Base-by-base conservation (phyloP, 2,329 filamentous ascomycete genomes). In the Knufia petricola region DNA sequence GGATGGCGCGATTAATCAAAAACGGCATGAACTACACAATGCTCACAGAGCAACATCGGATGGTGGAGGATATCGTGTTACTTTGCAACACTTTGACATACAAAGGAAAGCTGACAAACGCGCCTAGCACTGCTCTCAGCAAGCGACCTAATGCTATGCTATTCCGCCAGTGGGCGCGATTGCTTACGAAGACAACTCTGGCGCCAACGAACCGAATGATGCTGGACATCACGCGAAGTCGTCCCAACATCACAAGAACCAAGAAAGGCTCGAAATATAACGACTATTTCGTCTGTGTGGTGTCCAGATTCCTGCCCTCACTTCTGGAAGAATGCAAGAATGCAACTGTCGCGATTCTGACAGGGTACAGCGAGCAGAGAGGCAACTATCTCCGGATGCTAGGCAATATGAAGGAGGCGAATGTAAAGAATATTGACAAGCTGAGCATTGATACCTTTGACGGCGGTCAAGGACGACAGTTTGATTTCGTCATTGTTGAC, bases 41-140 rank as follows among this genome's bases (percentile, higher is more conserved):
- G 86, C 77, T 98, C 20, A 95, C 87, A 3, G 94, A 84, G 3
- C 92, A 98, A 68, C 96, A 98, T 65, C 87, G 92, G 31, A 98
- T 98, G 92, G 88, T 98, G 63, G 84, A 94, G 61, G 81, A 75
- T 46, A 96, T 98, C 59, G 96, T 95, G 89, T 76, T 80, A 6
- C 96, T 95, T 60, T 89, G 92, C 0, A 95, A 89, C 0, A 77
- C 85, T 53, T 82, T 90, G 62, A 74, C 96, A 9, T 98, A 98
- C 67, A 85, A 86, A 52, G 79, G 78, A 2, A 82, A 82, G 59
- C 76, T 98, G 1, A 70, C 88, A 2, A 90, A 43, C 28, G 21
- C 40, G 7, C 19, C 40, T 4, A 13, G 9, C 9, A 43, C 40
- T n/a, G 40, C 8, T 26, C 40, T 43, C 17, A 13, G 3, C 3